Evolutionary conservation across 345 rosid species (phyloP), one percentile per base, ranked within the genome.

Genomic region (Brassica incana): DNA sequence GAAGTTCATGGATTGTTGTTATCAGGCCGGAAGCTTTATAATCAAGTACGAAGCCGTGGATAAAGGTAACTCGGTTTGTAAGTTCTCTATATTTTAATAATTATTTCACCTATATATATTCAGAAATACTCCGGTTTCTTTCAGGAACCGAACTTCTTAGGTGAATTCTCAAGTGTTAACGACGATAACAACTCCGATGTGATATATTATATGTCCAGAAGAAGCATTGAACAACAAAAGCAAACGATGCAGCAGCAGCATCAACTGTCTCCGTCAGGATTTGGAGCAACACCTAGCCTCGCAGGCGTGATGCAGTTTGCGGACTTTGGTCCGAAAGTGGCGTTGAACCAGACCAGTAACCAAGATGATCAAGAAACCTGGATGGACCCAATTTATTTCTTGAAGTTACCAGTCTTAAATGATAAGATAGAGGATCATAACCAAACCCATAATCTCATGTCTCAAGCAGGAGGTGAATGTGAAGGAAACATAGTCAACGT

Each of bases 271-370:
- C 73, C 90, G 15, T 68, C 86, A 0, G 86, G 87, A 50, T 85
- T 88, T 67, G 77, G 69, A 67, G 59, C 84, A 40, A 27, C 93
- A 12, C 67, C 85, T 77, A 91, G 90, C 85, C 91, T 92, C 8
- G 92, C 93, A 3, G 95, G 91, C 70, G 94, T 91, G 79, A 91
- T 92, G 97, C 99, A 91, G 54, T 91, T 95, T 48, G 89, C 95
- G 0, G 97, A 95, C 75, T 95, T 91, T 0, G 94, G 99, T 60
- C 91, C 97, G 0, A 92, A 91, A 84, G 59, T 90, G 60, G 87
- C 87, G 9, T 80, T 91, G 60, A 94, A 88, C 74, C 95, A 90
- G 35, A 83, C 89, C 62, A 85, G 81, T 78, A 83, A 83, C 74
- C 79, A 87, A 1, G 91, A 88, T 2, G 89, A 85, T 43, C 95